Evolutionary conservation across 1,284 basidiomycete species (phyloP).

Genomic region (Pseudozyma sp.): DNA sequence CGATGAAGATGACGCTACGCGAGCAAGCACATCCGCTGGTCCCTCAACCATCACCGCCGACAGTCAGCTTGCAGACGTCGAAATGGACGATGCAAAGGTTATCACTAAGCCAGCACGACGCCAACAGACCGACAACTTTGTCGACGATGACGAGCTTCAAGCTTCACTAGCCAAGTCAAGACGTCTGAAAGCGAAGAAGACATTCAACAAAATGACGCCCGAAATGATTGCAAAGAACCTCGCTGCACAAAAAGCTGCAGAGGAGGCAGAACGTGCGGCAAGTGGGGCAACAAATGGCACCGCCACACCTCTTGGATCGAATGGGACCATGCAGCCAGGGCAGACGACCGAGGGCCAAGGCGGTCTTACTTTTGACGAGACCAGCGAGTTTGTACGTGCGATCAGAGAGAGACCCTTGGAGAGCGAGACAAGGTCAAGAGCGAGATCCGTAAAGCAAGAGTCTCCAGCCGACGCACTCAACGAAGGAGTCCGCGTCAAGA

Average conservation of each 20-base stretch:
- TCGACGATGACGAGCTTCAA: constrained; percentile 98
- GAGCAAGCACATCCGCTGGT: constrained; percentile 40
- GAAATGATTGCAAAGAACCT: constrained; percentile 84
- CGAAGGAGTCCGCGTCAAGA: constrained; percentile 70
- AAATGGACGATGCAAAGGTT: constrained; percentile 74
- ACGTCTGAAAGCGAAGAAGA: constrained; percentile 81
- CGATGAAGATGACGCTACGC: constrained; percentile 70
- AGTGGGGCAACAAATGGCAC: constrained; percentile 10
- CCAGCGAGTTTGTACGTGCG: constrained; percentile 93
- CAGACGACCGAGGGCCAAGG: constrained; percentile 3
- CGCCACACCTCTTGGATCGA: constrained; percentile 3
- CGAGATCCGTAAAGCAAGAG: constrained; percentile 28
- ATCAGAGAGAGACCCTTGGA: constrained; percentile 75
- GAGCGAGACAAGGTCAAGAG: constrained; percentile 63
- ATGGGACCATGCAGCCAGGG: background rate
- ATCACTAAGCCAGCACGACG: constrained; percentile 6
- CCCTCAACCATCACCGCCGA: constrained; percentile 38
- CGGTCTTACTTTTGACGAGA: constrained; percentile 89
- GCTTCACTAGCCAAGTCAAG: constrained; percentile 88
- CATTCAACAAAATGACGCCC: constrained; percentile 79
- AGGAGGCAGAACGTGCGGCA: constrained; percentile 72
- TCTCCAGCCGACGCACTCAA: constrained; percentile 56
- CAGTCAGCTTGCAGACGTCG: constrained; percentile 69
- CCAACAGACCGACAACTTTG: constrained; percentile 75
- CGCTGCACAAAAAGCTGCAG: constrained; percentile 76